Evolutionary conservation across 2,329 filamentous ascomycete species (phyloP).

Genomic region (Aspergillus alliaceus): DNA sequence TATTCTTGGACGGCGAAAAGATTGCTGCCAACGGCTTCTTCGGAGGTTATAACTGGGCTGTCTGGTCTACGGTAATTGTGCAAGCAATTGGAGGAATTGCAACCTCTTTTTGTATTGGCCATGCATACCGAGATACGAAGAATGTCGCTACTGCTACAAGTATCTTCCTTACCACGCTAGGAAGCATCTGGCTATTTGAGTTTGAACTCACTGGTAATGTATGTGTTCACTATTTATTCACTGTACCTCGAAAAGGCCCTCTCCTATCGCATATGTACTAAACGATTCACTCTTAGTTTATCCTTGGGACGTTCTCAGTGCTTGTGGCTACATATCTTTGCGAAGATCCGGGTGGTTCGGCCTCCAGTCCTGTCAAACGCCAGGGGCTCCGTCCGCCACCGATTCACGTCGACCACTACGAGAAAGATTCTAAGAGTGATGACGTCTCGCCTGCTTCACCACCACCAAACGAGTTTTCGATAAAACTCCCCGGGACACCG

Average conservation of each 20-base stretch:
- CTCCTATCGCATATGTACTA: not conserved
- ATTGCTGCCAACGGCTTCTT: constrained; percentile 89
- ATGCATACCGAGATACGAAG: constrained; percentile 86
- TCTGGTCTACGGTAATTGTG: constrained; percentile 80
- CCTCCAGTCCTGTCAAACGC: constrained; percentile 29
- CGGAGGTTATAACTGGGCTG: constrained; percentile 87
- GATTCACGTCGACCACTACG: constrained; percentile 67
- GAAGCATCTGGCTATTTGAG: constrained; percentile 82
- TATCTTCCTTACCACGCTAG: constrained; percentile 81
- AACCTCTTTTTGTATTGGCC: constrained; percentile 78
- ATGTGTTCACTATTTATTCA: constrained; percentile 42
- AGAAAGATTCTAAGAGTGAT: constrained; percentile 67
- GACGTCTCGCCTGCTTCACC: constrained; percentile 22
- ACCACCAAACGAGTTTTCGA: constrained; percentile 47
- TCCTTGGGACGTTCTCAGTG: constrained; percentile 76
- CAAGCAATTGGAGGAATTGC: constrained; percentile 84
- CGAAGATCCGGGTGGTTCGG: constrained; percentile 53
- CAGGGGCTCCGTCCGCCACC: constrained; percentile 53
- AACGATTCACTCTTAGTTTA: constrained; percentile 59
- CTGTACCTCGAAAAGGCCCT: too few relatives aligned
- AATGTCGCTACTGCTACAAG: constrained; percentile 93
- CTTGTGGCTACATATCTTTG: constrained; percentile 84
- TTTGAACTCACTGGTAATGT: constrained; percentile 72
- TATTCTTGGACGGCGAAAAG: constrained; percentile 81
- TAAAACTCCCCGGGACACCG: constrained; percentile 48